phyloP scores from a whole-genome alignment of 2,329 filamentous ascomycete species.

The Drechslerella dactyloides region DNA sequence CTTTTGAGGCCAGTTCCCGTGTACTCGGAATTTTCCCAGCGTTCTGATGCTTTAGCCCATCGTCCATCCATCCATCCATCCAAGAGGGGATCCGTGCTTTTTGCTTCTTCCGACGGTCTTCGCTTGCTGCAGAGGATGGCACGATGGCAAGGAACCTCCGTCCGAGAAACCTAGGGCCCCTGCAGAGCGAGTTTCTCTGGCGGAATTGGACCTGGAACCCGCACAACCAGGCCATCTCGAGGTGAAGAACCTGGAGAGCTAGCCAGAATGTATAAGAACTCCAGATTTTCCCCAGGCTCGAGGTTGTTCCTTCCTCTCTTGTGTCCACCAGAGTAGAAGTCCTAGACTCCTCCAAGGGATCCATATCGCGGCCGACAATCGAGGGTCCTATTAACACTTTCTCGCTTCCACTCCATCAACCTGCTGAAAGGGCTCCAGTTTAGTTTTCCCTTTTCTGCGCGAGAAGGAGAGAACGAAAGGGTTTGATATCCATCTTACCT shows the following conservation, averaged over 20 bases:
- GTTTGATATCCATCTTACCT: background rate
- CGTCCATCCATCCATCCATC: background rate
- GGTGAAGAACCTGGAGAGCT: conserved; percentile 24
- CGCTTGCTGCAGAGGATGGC: conserved; percentile 35
- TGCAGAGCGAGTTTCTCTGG: conserved; percentile 40
- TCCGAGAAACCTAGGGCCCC: conserved; percentile 50
- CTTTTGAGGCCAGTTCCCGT: conserved; percentile 43
- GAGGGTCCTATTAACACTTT: conserved; percentile 22
- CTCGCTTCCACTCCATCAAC: conserved; percentile 12
- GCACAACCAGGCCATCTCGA: conserved; percentile 47
- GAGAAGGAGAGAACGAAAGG: background rate
- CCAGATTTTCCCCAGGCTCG: conserved; percentile 49
- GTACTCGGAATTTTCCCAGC: conserved; percentile 48
- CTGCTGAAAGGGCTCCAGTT: conserved; percentile 28
- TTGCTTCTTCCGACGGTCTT: conserved; percentile 26
- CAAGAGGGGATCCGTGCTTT: conserved; percentile 31
- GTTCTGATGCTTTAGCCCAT: conserved; percentile 21
- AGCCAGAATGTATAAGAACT: conserved; percentile 48
- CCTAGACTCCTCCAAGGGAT: conserved; percentile 46
- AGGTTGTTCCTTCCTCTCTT: conserved; percentile 16
- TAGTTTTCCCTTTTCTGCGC: background rate
- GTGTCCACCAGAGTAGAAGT: conserved; percentile 44
- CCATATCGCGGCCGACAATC: conserved; percentile 26
- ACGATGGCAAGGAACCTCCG: conserved; percentile 49
- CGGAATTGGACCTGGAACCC: conserved; percentile 50